phyloP scores from a whole-genome alignment of 345 rosid genomes.

The Pistacia integerrima region DNA sequence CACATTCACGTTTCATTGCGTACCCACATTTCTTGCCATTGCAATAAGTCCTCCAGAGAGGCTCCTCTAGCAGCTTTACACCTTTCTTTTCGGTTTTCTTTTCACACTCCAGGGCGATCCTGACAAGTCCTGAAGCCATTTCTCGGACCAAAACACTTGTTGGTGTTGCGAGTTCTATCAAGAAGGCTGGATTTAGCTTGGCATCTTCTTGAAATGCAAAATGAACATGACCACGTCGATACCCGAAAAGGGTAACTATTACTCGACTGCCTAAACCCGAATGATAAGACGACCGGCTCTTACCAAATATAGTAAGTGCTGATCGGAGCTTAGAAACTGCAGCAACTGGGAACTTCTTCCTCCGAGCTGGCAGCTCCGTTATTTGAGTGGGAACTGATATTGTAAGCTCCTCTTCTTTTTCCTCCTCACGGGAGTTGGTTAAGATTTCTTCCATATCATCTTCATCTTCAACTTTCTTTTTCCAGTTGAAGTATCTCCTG shows the following conservation, averaged over 20 bases:
- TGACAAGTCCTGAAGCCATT: conserved; percentile 92
- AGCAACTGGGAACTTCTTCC: conserved; percentile 36
- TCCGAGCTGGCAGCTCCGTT: conserved; percentile 22
- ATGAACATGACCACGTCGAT: conserved; percentile 83
- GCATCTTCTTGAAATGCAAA: conserved; percentile 83
- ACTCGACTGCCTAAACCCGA: conserved; percentile 61
- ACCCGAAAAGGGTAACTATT: conserved; percentile 83
- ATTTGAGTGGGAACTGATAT: conserved; percentile 28
- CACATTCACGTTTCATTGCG: conserved; percentile 67
- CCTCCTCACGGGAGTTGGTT: conserved; percentile 38
- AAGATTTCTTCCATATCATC: conserved; percentile 54
- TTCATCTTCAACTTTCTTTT: conserved; percentile 63
- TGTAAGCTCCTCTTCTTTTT: conserved; percentile 28
- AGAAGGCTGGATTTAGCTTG: conserved; percentile 55
- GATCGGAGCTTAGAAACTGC: conserved; percentile 62
- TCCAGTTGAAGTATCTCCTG: conserved; percentile 83
- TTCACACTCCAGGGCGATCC: conserved; percentile 84
- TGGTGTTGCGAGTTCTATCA: conserved; percentile 80
- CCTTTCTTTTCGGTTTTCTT: conserved; percentile 48
- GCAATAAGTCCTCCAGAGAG: conserved; percentile 80
- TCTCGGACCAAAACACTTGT: conserved; percentile 80
- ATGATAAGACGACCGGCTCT: conserved; percentile 26
- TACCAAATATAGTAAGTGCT: conserved; percentile 48
- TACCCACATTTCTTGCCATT: conserved; percentile 89
- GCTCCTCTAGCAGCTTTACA: conserved; percentile 60